Base-by-base conservation (phyloP, 768 basidiomycete species). In the Pisolithus orientalis region DNA sequence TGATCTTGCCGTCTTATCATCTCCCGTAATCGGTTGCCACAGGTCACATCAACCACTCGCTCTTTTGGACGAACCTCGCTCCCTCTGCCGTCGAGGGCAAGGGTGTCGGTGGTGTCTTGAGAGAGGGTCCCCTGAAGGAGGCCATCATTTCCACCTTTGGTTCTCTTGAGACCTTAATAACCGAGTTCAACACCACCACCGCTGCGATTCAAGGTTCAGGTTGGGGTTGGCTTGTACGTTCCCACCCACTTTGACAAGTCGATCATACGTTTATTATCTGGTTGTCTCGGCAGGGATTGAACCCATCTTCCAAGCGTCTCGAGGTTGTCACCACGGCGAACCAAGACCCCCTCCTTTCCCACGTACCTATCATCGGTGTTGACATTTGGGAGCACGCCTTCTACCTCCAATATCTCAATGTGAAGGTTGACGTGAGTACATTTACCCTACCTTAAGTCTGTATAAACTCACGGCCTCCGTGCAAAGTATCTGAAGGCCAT, bases 341-440 rank as follows among this genome's bases (percentile, higher is more conserved):
- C 80, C 96, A 99, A 76, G 94, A 97, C 67, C 94, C 94, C 53
- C 79, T 94, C 47, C 71, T 91, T 58, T 67, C 72, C 44, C 85
- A 83, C 64, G 70, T 80, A 50, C 90, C 93, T 50, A 79, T 96
- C 73, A 88, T 94, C 60, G 92, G 93, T 42, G 85, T 96, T 60
- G 93, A 94, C 58, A 83, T 94, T 65, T 95, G 93, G 93, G 92
- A 95, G 72, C 93, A 94, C 65, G 90, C 92, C 49, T 92, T 93
- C 77, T 97, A 95, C 75, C 80, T 95, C 61, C 92, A 97, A 69
- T 97, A 97, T 75, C 81, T 87, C 71, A 96, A 95, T 72, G 91
- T 92, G 66, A 95, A 95, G 80, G 82, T 71, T 53, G 89, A 95
- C 61, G 93, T 94, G 64, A 68, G 93, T 80, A 7, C 39, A 27